Base-by-base conservation (phyloP, 805 yeast species). In the Monosporozyma solicola region DNA sequence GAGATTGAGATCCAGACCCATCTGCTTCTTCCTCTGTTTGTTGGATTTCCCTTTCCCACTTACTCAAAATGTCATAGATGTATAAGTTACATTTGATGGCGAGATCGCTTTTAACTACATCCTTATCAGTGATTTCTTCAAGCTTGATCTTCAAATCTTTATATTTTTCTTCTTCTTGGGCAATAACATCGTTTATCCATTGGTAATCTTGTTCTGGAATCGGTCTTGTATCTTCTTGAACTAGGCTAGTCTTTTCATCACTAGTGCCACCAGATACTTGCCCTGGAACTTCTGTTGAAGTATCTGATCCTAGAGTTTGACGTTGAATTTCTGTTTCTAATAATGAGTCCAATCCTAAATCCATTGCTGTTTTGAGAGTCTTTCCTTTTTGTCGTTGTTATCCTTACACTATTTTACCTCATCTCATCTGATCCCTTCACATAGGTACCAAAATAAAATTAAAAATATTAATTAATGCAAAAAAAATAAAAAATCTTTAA, bases 21-120 rank as follows among this genome's bases (percentile, higher is more conserved):
- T 56, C 44, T 13, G 69, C 20, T 4, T 13, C 13, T 24, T 25
- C 24, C 25, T 24, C 20, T 20, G 20, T 22, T 35, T n/a, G 25
- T 11, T 33, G 27, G 25, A 43, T 43, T 13, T 33, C 43, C 25
- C 13, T 16, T 6, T 13, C 70, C 79, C 83, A 78, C 47, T 62
- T 58, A 3, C 56, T 27, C 20, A 80, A 62, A 6, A 70, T 50
- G 1, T 53, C 45, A 50, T 74, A 72, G 16, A 73, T 67, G 52
- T 59, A 62, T 2, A 61, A 50, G 50, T 74, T 72, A 79, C 84
- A 80, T 48, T 68, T 61, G n/a, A 55, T 53, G n/a, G 81, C 53
- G 11, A 83, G 51, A 76, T 79, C n/a, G 48, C 55, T 29, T 4
- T 39, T 16, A 48, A 29, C n/a, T 32, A 41, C 16, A 41, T 35